Evolutionary conservation across 1,284 basidiomycete genomes (phyloP), one percentile per base, ranked within the genome.

Genomic region (Fomitopsis pinicola): DNA sequence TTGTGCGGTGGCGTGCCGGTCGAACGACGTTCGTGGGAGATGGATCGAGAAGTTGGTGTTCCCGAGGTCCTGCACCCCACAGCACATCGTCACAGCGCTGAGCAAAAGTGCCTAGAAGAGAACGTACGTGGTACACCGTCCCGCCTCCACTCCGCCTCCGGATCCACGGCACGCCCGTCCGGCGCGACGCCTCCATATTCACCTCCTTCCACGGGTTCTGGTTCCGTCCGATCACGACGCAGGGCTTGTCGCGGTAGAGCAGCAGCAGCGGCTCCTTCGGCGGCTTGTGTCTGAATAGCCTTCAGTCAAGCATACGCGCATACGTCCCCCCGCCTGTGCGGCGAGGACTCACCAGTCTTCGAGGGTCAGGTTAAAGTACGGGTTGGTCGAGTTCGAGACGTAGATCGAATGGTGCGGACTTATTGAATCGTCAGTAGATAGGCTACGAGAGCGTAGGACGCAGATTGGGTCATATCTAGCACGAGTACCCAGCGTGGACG

Each of bases 161-260:
- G 42, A 99, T 85, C 68, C 95, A 90, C 0, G 93, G 92, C 10
- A 97, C 82, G 2, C 77, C 78, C n/a, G 78, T 73, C 8, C 74
- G 67, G 10, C 73, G 69, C 35, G 92, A 79, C 8, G 82, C 77
- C 2, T 72, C 68, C 53, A 92, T 78, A 69, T 97, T 96, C 62
- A 96, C 88, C 75, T 99, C 97, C 72, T 94, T 96, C 97, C 97
- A 99, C 22, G 95, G 95, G 69, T 98, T 98, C 80, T 99, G 97
- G 73, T 98, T 97, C 57, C 97, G 82, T 0, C 97, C 97, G 60
- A 99, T 94, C 52, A 99, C 86, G 15, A 99, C 93, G 69, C 95
- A 97, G 1, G 95, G 94, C 0, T 78, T 74, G 73, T 99, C 94
- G 55, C 94, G 87, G 73, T 98, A 99, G 58, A 99, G 76, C 58